phyloP scores from a whole-genome alignment of 2,329 filamentous ascomycete genomes.

The Cordyceps cicadae region DNA sequence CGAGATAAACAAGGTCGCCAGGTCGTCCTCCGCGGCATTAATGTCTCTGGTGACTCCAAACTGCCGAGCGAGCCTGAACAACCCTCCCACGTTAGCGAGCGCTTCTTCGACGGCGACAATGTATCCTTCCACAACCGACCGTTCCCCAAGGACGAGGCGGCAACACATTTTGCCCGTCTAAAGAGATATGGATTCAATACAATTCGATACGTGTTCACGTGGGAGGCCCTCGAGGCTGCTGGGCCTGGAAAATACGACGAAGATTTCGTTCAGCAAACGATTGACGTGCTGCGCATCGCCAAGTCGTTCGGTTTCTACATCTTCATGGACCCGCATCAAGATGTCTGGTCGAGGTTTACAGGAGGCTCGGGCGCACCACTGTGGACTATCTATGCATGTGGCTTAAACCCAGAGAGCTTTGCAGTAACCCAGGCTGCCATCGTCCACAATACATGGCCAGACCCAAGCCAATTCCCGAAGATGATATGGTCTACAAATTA shows the following conservation, averaged over 20 bases:
- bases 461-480: conserved; percentile 82
- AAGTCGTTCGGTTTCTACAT: conserved; percentile 91
- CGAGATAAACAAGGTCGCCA: conserved; percentile 75
- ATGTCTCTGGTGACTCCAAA: conserved; percentile 85
- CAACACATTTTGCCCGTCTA: conserved; percentile 76
- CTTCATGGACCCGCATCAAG: conserved; percentile 98
- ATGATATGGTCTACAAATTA: conserved; percentile 99
- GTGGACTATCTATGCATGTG: conserved; percentile 95
- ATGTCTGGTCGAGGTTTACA: conserved; percentile 94
- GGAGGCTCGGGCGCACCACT: conserved; percentile 93
- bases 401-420: conserved; percentile 79
- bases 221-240: conserved; percentile 94
- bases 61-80: conserved; percentile 72
- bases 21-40: conserved; percentile 86
- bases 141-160: conserved; percentile 74
- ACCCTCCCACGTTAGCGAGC: conserved; percentile 67
- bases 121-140: conserved; percentile 84
- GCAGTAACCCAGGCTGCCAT: conserved; percentile 81
- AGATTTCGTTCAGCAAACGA: conserved; percentile 84
- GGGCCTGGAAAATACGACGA: conserved; percentile 92
- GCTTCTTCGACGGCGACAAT: conserved; percentile 88
- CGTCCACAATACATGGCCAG: conserved; percentile 87
- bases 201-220: conserved; percentile 93
- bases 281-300: conserved; percentile 72
- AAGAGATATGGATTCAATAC: conserved; percentile 92